Evolutionary conservation across 768 basidiomycete species (phyloP).

Genomic region (Xerocomellus amylosporus): DNA sequence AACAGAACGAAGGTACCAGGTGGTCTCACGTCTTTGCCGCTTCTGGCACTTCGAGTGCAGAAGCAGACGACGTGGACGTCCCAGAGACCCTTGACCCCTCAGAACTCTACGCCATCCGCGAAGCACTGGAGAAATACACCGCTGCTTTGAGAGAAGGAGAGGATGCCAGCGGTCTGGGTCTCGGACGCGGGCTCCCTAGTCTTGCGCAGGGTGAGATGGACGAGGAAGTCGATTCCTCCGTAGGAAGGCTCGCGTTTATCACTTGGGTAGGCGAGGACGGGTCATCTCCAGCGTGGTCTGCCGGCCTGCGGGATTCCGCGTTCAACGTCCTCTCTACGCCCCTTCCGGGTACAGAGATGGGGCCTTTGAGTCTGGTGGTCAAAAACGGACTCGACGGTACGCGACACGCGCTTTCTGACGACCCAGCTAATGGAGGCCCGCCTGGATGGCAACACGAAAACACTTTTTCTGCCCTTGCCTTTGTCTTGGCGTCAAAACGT

Average conservation of each 20-base stretch:
- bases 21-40: conserved; percentile 86
- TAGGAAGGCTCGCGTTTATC: conserved; percentile 62
- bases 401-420: conserved; percentile 47
- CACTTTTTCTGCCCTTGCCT: conserved; percentile 89
- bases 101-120: conserved; percentile 74
- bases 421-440: conserved; percentile 11
- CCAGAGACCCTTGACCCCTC: conserved; percentile 87
- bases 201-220: conserved; percentile 88
- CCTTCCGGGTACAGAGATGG: conserved; percentile 50
- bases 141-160: conserved; percentile 53
- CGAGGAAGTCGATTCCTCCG: conserved; percentile 76
- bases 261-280: conserved; percentile 67
- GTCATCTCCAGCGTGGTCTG: conserved; percentile 42
- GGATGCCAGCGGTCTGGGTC: conserved; percentile 60
- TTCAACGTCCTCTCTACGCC: conserved; percentile 65
- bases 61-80: conserved; percentile 59
- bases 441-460: conserved; percentile 67
- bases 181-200: conserved; percentile 71
- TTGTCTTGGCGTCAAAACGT: conserved; percentile 90
- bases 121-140: conserved; percentile 86
- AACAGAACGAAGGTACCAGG: conserved; percentile 74
- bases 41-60: conserved; percentile 33
- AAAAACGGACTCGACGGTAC: conserved; percentile 76
- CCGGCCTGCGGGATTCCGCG: conserved; percentile 34
- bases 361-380: conserved; percentile 48